Base-by-base conservation (phyloP, 192 early-diverging fungal genomes). In the Backusella tarrabulga region DNA sequence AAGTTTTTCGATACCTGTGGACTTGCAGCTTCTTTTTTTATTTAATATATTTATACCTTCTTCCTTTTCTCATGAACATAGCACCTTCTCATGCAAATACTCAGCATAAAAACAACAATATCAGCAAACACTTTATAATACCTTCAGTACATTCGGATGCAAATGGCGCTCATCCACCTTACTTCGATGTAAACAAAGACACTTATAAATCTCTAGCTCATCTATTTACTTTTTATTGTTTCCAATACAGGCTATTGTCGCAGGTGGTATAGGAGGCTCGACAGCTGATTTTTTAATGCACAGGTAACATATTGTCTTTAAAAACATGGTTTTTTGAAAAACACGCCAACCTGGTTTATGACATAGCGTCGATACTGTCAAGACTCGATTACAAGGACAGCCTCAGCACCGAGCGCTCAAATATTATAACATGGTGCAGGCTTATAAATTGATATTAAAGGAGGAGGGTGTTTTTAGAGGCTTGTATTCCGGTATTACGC, bases 311-410 rank as follows among this genome's bases (percentile, higher is more conserved):
- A 15, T n/a, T 36, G 15, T 26, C 50, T 63, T 41, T 41, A 66
- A 32, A 68, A 54, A 68, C 21, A 79, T 4, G 15, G 11, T 1
- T 8, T 68, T 12, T n/a, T 34, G 35, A 63, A 44, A 63, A n/a
- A 40, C 14, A 19, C 34, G 23, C 11, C 32, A 26, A 34, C 26
- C 14, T 40, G 42, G 6, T 19, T 56, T 35, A 44, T 12, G 7
- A 34, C 5, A 42, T 68, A 78, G 75, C 63, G 80, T 81, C 11
- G 88, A 89, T 67, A 89, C 88, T 1, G 88, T 89, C 60, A 89
- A 89, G 74, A 89, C 88, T 3, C 74, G 88, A 52, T 72, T 89
- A 38, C 88, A 89, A 74, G 88, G 88, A 17, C 88, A 89, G 72
- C 85, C 85, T 29, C 76, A 82, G 34, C 83, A 76, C 68, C 74